Evolutionary conservation across 108 stramenopile genomes (phyloP).

Genomic region (Skeletonema marinoi): DNA sequence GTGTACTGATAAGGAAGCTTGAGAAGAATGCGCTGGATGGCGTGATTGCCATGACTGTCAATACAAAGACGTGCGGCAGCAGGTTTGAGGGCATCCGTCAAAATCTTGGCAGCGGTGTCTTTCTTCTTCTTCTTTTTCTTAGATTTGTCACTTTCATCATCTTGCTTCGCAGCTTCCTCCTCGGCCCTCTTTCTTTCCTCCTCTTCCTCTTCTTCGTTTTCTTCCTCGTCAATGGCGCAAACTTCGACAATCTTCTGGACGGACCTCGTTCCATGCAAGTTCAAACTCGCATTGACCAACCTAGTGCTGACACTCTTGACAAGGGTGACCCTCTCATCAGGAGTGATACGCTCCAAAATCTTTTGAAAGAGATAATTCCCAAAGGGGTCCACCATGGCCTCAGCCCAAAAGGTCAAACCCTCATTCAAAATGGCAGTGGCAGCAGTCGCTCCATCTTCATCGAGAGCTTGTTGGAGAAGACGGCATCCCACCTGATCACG

Average conservation of each 20-base stretch:
- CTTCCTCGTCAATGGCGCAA: slow-evolving; percentile 74
- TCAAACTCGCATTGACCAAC: slow-evolving; percentile 93
- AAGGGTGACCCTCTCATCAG: slow-evolving; percentile 84
- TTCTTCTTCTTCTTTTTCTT: slow-evolving; percentile 37
- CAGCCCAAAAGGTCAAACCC: slow-evolving; percentile 92
- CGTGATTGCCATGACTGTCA: slow-evolving; percentile 98
- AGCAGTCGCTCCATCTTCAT: slow-evolving; percentile 91
- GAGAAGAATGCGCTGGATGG: slow-evolving; percentile 91
- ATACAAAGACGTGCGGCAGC: slow-evolving; percentile 94
- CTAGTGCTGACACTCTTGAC: slow-evolving; percentile 84
- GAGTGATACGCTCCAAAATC: slow-evolving; percentile 90
- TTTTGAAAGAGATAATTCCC: slow-evolving; percentile 99
- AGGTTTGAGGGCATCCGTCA: slow-evolving; percentile 82
- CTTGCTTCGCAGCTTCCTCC: slow-evolving; percentile 5
- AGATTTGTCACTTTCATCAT: slow-evolving; percentile 10
- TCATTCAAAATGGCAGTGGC: slow-evolving; percentile 92
- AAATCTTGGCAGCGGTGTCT: slow-evolving; percentile 78
- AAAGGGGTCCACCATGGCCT: slow-evolving; percentile 97
- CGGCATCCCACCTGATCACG: slow-evolving; percentile 96
- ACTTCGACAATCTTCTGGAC: slow-evolving; percentile 98
- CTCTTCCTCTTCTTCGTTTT: slow-evolving; percentile 5
- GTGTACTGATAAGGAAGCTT: slow-evolving; percentile 90
- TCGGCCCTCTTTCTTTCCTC: slow-evolving; percentile 13
- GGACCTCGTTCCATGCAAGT: slow-evolving; percentile 96
- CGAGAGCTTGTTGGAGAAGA: slow-evolving; percentile 94